A percentile compares a stretch with the other conserved stretches of the same genome.
phyloP scores from a whole-genome alignment of 768 basidiomycete species.

The Lactarius quietus region DNA sequence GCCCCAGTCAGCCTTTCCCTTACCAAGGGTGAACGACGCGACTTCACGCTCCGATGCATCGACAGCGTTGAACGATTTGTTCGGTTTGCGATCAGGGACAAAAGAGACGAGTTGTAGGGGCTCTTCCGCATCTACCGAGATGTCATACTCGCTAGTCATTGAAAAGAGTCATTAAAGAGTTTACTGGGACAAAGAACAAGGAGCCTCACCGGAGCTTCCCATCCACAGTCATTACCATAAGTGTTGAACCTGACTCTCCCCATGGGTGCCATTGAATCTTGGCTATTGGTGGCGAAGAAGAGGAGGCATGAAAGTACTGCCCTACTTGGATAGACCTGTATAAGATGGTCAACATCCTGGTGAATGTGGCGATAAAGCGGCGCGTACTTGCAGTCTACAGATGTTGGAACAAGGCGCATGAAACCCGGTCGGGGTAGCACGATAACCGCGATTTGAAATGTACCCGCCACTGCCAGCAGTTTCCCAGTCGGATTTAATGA shows the following conservation, averaged over 20 bases:
- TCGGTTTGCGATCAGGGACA: constrained; percentile 57
- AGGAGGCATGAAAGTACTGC: constrained; percentile 74
- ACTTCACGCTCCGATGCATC: constrained; percentile 76
- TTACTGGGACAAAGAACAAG: background rate
- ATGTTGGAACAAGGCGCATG: constrained; percentile 58
- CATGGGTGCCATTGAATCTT: constrained; percentile 95
- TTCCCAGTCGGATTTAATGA: constrained; percentile 77
- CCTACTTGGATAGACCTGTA: constrained; percentile 78
- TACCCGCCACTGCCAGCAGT: constrained; percentile 84
- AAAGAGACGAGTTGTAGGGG: constrained; percentile 83
- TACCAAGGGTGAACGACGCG: constrained; percentile 83
- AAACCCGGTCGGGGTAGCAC: constrained; percentile 81
- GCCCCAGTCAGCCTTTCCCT: constrained; percentile 86
- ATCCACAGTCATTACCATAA: constrained; percentile 89
- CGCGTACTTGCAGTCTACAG: constrained; percentile 83
- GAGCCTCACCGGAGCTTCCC: constrained; percentile 68
- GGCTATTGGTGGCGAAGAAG: constrained; percentile 64
- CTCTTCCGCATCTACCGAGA: constrained; percentile 78
- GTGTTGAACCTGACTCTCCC: constrained; percentile 83
- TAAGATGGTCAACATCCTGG: constrained; percentile 9
- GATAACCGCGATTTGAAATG: constrained; percentile 77
- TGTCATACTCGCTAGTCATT: constrained; percentile 80
- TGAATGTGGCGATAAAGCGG: background rate
- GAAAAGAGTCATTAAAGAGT: background rate
- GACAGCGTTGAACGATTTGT: constrained; percentile 61